Evolutionary conservation across 768 basidiomycete genomes (phyloP), one percentile per base, ranked within the genome.

Genomic region (Russula sp.): DNA sequence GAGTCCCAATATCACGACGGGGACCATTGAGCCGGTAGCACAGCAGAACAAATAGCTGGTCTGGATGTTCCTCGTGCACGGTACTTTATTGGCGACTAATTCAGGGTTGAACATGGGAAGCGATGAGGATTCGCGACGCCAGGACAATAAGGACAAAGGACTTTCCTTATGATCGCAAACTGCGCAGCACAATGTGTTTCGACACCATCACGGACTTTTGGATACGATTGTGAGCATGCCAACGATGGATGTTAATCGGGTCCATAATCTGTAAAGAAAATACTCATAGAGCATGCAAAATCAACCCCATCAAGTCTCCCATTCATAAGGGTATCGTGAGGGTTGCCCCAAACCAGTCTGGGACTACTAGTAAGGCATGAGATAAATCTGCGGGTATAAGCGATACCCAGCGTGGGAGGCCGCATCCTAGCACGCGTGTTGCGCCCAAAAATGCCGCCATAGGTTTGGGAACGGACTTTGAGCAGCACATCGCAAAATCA

Each of bases 141-240:
- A 8, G 13, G 28, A 13, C n/a, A 55, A 50, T 40, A 34, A 36
- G 40, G 60, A 36, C 30, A 3, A 26, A 61, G 52, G 20, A 48
- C 28, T 51, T 36, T 22, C 38, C 34, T 20, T 40, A 9, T 1
- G 48, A 48, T 54, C 38, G 4, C 40, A 48, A 13, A 32, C 2
- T 48, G 28, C 34, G 46, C 46, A 60, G 38, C 30, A 24, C 44
- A 11, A 46, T 22, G 38, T n/a, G 44, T 49, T 40, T 24, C 28
- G 44, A 48, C 14, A 24, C 56, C 7, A 38, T 64, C 59, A 61
- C 59, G 48, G 59, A 65, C 22, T 44, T 65, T 60, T 51, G 48
- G 16, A 34, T 20, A 50, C 59, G 20, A 36, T 36, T 36, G 24
- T 11, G 59, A 10, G 18, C 32, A 26, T 50, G 24, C 59, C 46